Evolutionary conservation across 805 yeast genomes (phyloP).

Genomic region (Monosporozyma solicola): DNA sequence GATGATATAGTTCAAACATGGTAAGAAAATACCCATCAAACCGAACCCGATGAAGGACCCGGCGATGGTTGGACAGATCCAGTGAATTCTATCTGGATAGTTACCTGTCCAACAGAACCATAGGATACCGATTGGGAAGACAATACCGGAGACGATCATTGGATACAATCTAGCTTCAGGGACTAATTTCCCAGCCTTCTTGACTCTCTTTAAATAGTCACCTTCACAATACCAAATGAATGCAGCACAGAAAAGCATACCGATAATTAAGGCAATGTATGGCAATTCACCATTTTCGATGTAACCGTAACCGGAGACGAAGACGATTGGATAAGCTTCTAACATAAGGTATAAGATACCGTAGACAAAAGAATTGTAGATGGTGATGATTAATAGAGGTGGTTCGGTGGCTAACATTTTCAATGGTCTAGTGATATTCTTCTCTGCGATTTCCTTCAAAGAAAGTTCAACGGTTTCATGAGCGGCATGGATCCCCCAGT

Average conservation of each 20-base stretch:
- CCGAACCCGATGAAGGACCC: conserved; percentile 63
- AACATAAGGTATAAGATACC: conserved; percentile 68
- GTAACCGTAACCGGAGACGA: conserved; percentile 53
- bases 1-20: conserved; percentile 62
- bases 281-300: conserved; percentile 52
- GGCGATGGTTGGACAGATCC: conserved; percentile 71
- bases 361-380: conserved; percentile 71
- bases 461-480: conserved; percentile 56
- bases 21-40: conserved; percentile 55
- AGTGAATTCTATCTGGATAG: conserved; percentile 59
- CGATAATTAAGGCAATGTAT: conserved; percentile 65
- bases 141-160: conserved; percentile 61
- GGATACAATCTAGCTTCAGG: conserved; percentile 79
- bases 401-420: conserved; percentile 63
- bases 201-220: conserved; percentile 39
- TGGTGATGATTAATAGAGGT: conserved; percentile 53
- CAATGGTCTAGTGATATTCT: conserved; percentile 61
- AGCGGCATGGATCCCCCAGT: conserved; percentile 76
- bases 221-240: conserved; percentile 47
- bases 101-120: conserved; percentile 89
- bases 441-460: conserved; percentile 49
- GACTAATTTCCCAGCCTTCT: conserved; percentile 46
- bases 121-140: conserved; percentile 69
- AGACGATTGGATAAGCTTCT: conserved; percentile 69
- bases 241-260: conserved; percentile 42